phyloP scores from a whole-genome alignment of 73 alveolate genomes.

The Stentor roeselii region DNA sequence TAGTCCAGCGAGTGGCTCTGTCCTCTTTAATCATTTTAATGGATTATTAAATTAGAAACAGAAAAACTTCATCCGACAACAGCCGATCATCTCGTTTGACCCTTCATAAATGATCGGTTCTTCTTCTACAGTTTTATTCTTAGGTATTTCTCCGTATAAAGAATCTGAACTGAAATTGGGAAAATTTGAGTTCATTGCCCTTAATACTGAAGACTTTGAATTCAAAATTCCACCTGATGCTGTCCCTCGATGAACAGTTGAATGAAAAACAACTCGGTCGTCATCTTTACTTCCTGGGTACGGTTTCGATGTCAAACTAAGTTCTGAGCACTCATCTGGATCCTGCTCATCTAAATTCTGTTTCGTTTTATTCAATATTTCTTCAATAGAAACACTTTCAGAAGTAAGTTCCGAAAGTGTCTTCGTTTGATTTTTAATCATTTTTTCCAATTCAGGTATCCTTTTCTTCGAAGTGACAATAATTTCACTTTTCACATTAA shows the following conservation, averaged over 20 bases:
- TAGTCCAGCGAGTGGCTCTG: slow-evolving; percentile 7
- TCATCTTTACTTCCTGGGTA: neutral
- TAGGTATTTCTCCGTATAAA: slow-evolving; percentile 5
- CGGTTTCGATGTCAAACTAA: neutral
- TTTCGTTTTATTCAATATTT: neutral
- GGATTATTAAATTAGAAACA: neutral
- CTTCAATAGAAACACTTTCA: neutral
- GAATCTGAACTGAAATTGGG: slow-evolving; percentile 13
- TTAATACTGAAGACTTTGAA: neutral
- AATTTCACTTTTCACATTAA: neutral
- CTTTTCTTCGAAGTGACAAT: neutral
- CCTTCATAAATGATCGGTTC: slow-evolving; percentile 22
- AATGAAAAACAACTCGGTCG: neutral
- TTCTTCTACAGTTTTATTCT: neutral
- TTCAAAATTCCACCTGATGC: neutral
- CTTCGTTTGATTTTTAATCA: neutral
- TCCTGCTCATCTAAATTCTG: neutral
- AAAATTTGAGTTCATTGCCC: neutral
- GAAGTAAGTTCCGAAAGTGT: neutral
- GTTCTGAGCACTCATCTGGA: neutral
- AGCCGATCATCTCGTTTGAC: slow-evolving; percentile 5
- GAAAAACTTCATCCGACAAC: slow-evolving; percentile 15
- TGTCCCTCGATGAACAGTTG: slow-evolving; percentile 2
- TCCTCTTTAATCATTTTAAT: slow-evolving; percentile 19
- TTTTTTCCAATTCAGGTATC: slow-evolving; percentile 12